Base-by-base conservation (phyloP, 768 basidiomycete species). In the Termitomyces sp. region DNA sequence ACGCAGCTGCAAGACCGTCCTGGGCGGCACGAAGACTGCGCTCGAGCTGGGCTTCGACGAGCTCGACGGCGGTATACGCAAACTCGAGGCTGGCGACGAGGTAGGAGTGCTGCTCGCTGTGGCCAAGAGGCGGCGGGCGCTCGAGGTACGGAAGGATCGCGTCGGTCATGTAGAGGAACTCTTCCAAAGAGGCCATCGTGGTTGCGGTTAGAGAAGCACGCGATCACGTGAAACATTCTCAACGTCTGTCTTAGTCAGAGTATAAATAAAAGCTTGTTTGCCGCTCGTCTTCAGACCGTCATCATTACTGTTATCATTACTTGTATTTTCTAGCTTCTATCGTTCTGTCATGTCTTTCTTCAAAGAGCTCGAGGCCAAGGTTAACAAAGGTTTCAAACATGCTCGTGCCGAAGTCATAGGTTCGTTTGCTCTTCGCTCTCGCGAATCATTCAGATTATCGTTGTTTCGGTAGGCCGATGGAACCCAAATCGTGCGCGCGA, bases 401-500 rank as follows among this genome's bases (percentile, higher is more conserved):
- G 72, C 75, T 37, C 71, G 78, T 10, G 67, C 65, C 53, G 75
- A 79, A 62, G 69, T 73, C 3, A 72, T 72, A 23, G 70, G 70
- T 68, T n/a, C 2, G 66, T 62, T 41, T 6, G 40, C n/a, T 17
- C 2, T 5, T 23, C 0, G 0, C 4, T 35, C 1, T 40, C 12
- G 37, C 11, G 10, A 3, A 26, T 31, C 9, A 38, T 3, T 17
- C n/a, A 51, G 12, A 33, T 51, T 48, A 15, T 54, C 19, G 6
- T 21, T 11, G n/a, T 4, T 8, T 41, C 35, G 4, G 35, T 37
- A 80, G 80, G 80, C 23, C 59, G 70, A 12, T 66, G 69, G 61
- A 74, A 78, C 54, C 79, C 79, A 1, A 79, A 81, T 64, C 75
- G 79, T 79, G 62, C 19, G 75, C 63, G n/a, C 10, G 6, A 43